Base-by-base conservation (phyloP, 139 green algal species). In the Coelastrella sp. region DNA sequence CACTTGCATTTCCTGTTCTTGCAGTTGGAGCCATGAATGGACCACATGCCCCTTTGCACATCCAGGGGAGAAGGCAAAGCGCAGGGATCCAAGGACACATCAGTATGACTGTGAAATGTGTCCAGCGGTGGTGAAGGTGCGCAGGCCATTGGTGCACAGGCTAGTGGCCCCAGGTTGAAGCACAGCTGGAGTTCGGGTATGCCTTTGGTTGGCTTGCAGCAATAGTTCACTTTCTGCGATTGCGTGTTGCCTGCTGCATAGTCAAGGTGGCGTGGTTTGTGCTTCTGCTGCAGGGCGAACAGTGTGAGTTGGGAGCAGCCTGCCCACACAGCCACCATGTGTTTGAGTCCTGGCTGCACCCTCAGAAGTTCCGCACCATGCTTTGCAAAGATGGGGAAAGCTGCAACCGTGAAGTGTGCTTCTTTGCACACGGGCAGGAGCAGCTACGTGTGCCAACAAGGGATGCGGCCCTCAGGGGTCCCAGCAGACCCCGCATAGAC, bases 41-140 rank as follows among this genome's bases (percentile, higher is more conserved):
- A 91, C 91, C 16, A 80, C 86, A 20, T 92, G 90, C 65, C 90
- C 90, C 8, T 92, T 92, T 65, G 85, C 90, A 3, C 90, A 92
- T 64, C 90, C 93, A 90, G 92, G 96, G 0, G 97, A 99, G 91
- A 99, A 99, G 84, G 97, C 97, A 0, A 93, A 94, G 68, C 90
- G 97, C 2, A 84, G 97, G 3, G 95, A 98, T 89, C 97, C 97
- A 5, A 84, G 93, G 14, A 89, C 91, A 20, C 96, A 94, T 83
- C 85, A 87, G 14, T 99, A 99, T 92, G 87, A 77, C 80, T 92
- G 86, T 57, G 79, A 88, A n/a, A 89, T 91, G 75, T 99, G 97
- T 90, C 95, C 96, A 0, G 96, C 98, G 4, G 98, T 97, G 20
- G 89, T 93, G 3, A 95, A 97, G 93, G 93, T 94, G 61, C 83